Evolutionary conservation across 2,329 filamentous ascomycete genomes (phyloP).

Genomic region (Atkinsonella hypoxylon): DNA sequence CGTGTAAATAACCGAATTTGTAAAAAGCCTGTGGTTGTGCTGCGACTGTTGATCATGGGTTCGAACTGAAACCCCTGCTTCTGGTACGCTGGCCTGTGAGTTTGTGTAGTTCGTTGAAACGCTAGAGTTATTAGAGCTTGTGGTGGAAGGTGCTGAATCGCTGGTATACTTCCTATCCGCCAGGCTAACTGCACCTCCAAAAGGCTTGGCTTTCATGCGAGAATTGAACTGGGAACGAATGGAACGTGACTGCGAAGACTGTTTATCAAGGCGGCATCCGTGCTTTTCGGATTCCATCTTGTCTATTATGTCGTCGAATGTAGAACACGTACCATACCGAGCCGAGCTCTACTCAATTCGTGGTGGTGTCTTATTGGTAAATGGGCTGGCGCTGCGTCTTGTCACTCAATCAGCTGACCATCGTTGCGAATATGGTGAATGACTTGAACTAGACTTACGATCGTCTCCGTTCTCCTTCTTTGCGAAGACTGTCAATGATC

Average conservation of each 20-base stretch:
- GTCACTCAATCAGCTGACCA: neutral
- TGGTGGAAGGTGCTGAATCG: neutral
- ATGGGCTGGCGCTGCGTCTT: conserved; percentile 25
- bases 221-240: neutral
- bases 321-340: conserved; percentile 19
- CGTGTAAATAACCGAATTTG: neutral
- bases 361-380: conserved; percentile 27
- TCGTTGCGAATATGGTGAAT: neutral
- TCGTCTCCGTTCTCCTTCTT: conserved; percentile 74
- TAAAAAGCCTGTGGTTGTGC: neutral
- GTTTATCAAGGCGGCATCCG: neutral
- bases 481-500: conserved; percentile 76
- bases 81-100: neutral
- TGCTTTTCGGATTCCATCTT: conserved; percentile 6
- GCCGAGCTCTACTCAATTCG: conserved; percentile 30
- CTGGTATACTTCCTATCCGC: neutral
- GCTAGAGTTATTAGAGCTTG: neutral
- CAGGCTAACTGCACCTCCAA: neutral
- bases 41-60: neutral
- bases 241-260: neutral
- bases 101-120: neutral
- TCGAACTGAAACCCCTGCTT: neutral
- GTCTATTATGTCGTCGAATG: conserved; percentile 16
- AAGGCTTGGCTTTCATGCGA: neutral
- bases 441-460: conserved; percentile 46